phyloP scores from a whole-genome alignment of 177 flowering plant genomes.

The Vitis hybrid region DNA sequence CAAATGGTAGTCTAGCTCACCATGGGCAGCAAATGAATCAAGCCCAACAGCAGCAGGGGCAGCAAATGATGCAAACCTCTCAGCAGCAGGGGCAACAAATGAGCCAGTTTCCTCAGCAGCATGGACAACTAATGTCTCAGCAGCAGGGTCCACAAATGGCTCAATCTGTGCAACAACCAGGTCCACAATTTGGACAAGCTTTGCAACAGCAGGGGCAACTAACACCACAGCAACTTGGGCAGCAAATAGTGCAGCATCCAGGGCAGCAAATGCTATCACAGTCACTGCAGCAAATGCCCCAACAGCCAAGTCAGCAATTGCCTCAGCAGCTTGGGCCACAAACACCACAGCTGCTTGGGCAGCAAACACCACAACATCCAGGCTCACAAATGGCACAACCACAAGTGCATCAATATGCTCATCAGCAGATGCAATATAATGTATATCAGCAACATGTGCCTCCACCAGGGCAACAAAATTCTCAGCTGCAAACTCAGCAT shows the following conservation, averaged over 20 bases:
- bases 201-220: slow-evolving; percentile 27
- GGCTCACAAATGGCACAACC: slow-evolving; percentile 32
- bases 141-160: slow-evolving; percentile 28
- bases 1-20: slow-evolving; percentile 31
- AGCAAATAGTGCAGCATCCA: slow-evolving; percentile 27
- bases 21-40: slow-evolving; percentile 38
- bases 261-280: slow-evolving; percentile 37
- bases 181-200: slow-evolving; percentile 23
- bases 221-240: slow-evolving; percentile 21
- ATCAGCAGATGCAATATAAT: slow-evolving; percentile 45
- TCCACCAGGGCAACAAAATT: slow-evolving; percentile 36
- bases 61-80: slow-evolving; percentile 23
- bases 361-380: slow-evolving; percentile 31
- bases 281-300: slow-evolving; percentile 31
- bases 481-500: slow-evolving; percentile 44
- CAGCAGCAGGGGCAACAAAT: slow-evolving; percentile 41
- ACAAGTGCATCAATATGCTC: slow-evolving; percentile 44
- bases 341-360: slow-evolving; percentile 26
- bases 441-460: slow-evolving; percentile 42
- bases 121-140: slow-evolving; percentile 30
- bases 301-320: slow-evolving; percentile 20
- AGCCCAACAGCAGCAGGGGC: slow-evolving; percentile 30
- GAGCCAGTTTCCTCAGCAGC: slow-evolving; percentile 35
- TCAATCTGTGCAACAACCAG: slow-evolving; percentile 32
- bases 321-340: slow-evolving; percentile 22